phyloP scores from a whole-genome alignment of 352 stramenopile species.

The Pythium monospermum region DNA sequence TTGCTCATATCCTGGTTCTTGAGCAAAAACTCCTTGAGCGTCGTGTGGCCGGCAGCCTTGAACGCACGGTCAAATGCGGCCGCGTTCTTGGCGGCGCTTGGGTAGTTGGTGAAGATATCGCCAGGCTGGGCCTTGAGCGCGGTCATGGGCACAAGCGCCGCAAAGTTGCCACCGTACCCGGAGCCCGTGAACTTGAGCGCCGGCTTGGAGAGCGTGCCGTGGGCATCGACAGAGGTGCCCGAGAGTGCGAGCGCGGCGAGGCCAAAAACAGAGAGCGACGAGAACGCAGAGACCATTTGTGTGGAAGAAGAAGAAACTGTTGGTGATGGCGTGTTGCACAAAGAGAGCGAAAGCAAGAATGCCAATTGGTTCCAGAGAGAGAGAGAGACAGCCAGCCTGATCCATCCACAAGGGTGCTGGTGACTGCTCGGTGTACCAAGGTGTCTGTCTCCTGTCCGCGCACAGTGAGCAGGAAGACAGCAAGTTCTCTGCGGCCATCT shows the following conservation, averaged over 20 bases:
- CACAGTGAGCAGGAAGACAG: no score
- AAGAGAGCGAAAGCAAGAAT: no score
- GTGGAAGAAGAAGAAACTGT: no score
- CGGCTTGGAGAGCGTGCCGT: slow-evolving; percentile 8
- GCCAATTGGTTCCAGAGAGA: no score
- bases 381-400: no score
- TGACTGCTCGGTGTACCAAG: no score
- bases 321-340: no score
- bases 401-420: no score
- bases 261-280: no score
- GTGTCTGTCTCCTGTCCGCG: no score
- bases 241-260: neutral
- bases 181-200: slow-evolving; percentile 1
- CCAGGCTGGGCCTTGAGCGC: slow-evolving; percentile 1
- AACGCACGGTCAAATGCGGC: neutral
- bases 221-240: neutral
- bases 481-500: no score
- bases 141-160: neutral
- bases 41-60: neutral
- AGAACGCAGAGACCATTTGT: no score
- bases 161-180: slow-evolving; percentile 6
- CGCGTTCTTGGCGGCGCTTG: neutral
- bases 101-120: slow-evolving; percentile 8
- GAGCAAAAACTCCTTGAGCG: slow-evolving; percentile 1
- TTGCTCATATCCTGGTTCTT: neutral